Conservation (phyloP, 2,329 filamentous ascomycete genomes). For the Botrytis hyacinthi region DNA sequence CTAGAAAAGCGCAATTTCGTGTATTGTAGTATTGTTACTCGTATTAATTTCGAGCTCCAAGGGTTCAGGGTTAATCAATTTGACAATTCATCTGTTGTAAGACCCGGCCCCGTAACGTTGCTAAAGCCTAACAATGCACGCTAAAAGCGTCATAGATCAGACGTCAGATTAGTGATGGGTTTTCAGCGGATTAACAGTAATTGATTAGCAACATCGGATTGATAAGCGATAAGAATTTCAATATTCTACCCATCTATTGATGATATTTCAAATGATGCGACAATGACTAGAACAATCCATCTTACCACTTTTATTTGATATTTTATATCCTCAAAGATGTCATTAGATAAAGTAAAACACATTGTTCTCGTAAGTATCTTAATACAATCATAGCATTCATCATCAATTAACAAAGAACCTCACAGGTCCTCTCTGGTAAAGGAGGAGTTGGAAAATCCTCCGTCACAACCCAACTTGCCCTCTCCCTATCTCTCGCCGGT, state of each 20-base stretch:
- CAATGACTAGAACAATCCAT: constrained; percentile 8
- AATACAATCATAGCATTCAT: not conserved
- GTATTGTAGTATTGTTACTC: constrained; percentile 13
- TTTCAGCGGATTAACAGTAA: constrained; percentile 6
- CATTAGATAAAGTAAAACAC: constrained; percentile 69
- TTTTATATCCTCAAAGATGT: constrained; percentile 48
- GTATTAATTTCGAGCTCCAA: not conserved
- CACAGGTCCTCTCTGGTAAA: constrained; percentile 82
- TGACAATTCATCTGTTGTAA: constrained; percentile 21
- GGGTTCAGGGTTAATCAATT: constrained; percentile 18
- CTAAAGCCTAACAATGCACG: constrained; percentile 17
- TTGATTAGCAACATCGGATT: constrained; percentile 26
- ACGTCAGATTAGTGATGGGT: not conserved
- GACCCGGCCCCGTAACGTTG: constrained; percentile 12
- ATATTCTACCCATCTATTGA: constrained; percentile 10
- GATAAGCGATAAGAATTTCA: constrained; percentile 36
- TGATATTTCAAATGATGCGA: constrained; percentile 1
- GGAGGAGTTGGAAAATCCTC: constrained; percentile 97
- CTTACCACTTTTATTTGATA: not conserved
- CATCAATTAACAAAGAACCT: constrained; percentile 22
- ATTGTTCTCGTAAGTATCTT: constrained; percentile 64
- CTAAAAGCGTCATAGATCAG: constrained; percentile 15
- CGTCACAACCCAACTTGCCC: constrained; percentile 91
- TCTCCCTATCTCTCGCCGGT: constrained; percentile 81
- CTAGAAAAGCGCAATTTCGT: not conserved